phyloP scores from a whole-genome alignment of 2,329 filamentous ascomycete species.

The Calycina marina region DNA sequence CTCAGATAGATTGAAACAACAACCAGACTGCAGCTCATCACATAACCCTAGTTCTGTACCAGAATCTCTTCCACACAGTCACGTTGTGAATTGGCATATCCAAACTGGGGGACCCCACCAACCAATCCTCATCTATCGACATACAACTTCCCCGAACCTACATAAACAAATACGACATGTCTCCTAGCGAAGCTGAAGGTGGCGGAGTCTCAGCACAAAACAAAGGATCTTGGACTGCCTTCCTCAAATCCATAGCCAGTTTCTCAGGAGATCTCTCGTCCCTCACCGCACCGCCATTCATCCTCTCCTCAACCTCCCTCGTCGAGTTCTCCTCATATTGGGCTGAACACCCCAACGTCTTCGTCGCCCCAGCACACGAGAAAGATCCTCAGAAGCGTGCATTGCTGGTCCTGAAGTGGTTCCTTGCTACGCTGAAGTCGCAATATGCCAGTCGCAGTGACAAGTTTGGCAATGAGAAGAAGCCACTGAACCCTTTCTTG shows the following conservation, averaged over 20 bases:
- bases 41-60: no score
- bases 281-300: constrained; percentile 69
- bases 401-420: constrained; percentile 88
- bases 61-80: no score
- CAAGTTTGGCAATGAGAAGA: constrained; percentile 81
- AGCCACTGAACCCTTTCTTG: constrained; percentile 90
- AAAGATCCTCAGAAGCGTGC: constrained; percentile 68
- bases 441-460: constrained; percentile 67
- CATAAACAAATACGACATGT: no score
- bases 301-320: constrained; percentile 63
- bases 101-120: no score
- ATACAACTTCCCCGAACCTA: no score
- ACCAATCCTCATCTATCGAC: no score
- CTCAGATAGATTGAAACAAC: no score
- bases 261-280: constrained; percentile 74
- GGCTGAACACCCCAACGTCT: constrained; percentile 63
- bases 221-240: constrained; percentile 21
- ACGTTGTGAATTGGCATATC: no score
- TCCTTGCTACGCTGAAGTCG: constrained; percentile 82
- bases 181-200: constrained; percentile 20
- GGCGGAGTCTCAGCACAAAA: constrained; percentile 20
- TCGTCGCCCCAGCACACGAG: constrained; percentile 71
- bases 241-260: constrained; percentile 51
- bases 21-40: no score
- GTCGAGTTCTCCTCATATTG: constrained; percentile 75